phyloP scores from a whole-genome alignment of 139 green algal genomes.

The Deuterostichococcus epilithicus region DNA sequence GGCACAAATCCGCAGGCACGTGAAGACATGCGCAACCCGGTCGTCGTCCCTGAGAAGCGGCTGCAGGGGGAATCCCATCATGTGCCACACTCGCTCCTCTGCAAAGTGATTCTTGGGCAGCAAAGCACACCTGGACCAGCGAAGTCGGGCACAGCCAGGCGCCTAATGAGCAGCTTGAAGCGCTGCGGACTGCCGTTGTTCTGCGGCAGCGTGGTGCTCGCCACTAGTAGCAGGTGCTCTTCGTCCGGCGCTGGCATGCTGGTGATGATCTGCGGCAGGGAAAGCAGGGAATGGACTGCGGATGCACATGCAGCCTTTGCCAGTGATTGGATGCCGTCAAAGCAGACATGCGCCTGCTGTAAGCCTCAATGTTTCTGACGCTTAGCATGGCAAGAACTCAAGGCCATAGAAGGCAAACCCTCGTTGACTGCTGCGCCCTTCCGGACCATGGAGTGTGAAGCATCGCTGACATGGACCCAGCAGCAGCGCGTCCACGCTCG shows the following conservation, averaged over 20 bases:
- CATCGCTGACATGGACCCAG: no score
- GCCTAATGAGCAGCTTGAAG: slow-evolving; percentile 38
- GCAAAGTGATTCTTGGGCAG: not conserved
- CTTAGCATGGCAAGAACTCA: not conserved
- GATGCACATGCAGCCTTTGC: no score
- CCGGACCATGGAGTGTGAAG: no score
- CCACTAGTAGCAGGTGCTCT: slow-evolving; percentile 57
- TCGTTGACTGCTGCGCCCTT: not conserved
- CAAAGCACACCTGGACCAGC: slow-evolving; percentile 64
- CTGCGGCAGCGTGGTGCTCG: slow-evolving; percentile 54
- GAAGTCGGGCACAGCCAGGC: slow-evolving; percentile 65
- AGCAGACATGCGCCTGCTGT: not conserved
- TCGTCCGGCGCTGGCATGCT: slow-evolving; percentile 26
- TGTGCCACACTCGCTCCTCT: no score
- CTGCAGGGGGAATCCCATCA: not conserved
- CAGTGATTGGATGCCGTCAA: not conserved
- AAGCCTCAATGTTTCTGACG: not conserved
- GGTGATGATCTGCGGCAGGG: slow-evolving; percentile 41
- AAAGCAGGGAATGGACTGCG: not conserved
- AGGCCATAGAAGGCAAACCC: not conserved
- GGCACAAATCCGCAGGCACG: no score
- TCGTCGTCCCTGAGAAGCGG: not conserved
- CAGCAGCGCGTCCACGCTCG: no score
- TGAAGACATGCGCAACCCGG: no score
- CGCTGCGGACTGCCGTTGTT: slow-evolving; percentile 4